A percentile compares a stretch with the other conserved stretches of the same genome.
phyloP scores from a whole-genome alignment of 495 filamentous ascomycete genomes.

The Pseudomonodictys pantanalensis region DNA sequence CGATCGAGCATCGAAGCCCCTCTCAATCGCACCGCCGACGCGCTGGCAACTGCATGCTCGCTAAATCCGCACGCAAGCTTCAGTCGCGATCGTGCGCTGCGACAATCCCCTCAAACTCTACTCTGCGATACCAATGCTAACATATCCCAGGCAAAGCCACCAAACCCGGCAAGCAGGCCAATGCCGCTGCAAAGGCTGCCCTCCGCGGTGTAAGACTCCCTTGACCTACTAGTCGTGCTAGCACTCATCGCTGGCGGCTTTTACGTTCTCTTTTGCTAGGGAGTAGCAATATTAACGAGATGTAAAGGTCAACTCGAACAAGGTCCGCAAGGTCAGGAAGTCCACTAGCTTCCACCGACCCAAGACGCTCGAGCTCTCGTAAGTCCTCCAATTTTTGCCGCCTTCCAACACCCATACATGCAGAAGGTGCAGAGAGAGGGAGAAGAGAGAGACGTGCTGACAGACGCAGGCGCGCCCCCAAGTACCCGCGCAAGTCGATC shows the following conservation, averaged over 20 bases:
- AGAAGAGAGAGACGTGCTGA: background rate
- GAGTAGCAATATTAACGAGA: conserved; percentile 30
- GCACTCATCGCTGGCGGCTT: conserved; percentile 47
- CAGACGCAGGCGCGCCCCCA: conserved; percentile 62
- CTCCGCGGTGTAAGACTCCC: conserved; percentile 71
- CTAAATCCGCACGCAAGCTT: background rate
- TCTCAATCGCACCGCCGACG: background rate
- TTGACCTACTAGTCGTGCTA: conserved; percentile 41
- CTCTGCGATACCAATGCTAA: conserved; percentile 17
- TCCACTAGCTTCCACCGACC: conserved; percentile 96
- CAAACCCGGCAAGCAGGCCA: conserved; percentile 74
- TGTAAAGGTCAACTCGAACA: conserved; percentile 68
- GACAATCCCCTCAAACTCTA: background rate
- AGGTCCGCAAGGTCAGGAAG: conserved; percentile 85
- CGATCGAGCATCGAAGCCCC: conserved; percentile 17
- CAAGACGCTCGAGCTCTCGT: conserved; percentile 84
- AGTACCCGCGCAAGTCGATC: conserved; percentile 95
- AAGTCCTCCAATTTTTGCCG: conserved; percentile 8
- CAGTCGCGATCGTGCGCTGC: background rate
- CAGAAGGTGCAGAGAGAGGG: too few species aligned
- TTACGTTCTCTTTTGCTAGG: conserved; percentile 33
- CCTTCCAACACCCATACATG: too few species aligned
- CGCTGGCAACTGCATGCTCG: background rate
- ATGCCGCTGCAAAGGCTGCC: conserved; percentile 87
- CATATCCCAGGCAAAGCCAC: conserved; percentile 55